These are phyloP conservation scores for Pecoramyces ruminantium DNA, from an alignment of 192 early-diverging fungal genomes.

Conservation along the genomic window DNA sequence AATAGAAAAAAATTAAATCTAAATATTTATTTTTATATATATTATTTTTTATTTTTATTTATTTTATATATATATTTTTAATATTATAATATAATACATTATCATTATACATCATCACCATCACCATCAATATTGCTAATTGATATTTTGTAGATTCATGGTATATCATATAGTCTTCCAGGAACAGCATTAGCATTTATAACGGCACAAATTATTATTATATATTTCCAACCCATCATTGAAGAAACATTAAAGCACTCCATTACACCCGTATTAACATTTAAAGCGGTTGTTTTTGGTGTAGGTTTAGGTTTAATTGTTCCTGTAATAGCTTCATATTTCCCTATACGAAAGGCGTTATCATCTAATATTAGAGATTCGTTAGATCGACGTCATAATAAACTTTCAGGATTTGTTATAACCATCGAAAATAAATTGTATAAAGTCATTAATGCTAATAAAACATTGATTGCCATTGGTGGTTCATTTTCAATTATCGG, in stretches of 20 bases:
- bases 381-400: not conserved
- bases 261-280: not conserved
- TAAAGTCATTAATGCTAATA: not conserved
- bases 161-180: not conserved
- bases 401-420: not conserved
- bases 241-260: not conserved
- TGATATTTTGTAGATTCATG: not conserved
- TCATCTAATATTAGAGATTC: not conserved
- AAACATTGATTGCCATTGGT: not conserved
- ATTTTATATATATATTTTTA: too few species aligned
- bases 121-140: too few species aligned
- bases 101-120: too few species aligned
- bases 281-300: not conserved
- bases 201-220: not conserved
- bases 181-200: not conserved
- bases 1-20: too few species aligned
- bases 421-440: not conserved
- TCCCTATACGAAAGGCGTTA: not conserved
- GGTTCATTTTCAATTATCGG: not conserved
- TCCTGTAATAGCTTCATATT: not conserved
- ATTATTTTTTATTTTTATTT: too few species aligned
- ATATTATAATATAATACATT: too few species aligned
- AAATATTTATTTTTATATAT: too few species aligned
- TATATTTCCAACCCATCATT: not conserved
- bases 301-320: not conserved